Conservation (phyloP, 2,329 filamentous ascomycete species). For the Botrytis fabae region DNA sequence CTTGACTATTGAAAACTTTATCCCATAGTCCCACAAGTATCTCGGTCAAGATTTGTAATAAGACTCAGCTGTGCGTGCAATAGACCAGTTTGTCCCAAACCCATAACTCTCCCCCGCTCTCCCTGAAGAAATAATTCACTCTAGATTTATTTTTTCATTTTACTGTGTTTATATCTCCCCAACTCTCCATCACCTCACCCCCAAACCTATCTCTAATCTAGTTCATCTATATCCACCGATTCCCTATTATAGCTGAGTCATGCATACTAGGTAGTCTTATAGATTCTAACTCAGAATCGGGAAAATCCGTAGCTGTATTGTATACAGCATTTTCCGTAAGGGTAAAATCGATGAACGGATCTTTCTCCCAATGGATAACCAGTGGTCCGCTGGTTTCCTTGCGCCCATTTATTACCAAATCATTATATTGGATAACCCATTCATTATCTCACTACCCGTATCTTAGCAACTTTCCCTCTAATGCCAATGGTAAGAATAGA, state of each 20-base stretch:
- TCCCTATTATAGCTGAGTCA: background rate
- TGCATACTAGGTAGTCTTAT: background rate
- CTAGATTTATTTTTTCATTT: too few species aligned
- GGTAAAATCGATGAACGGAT: background rate
- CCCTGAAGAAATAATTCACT: background rate
- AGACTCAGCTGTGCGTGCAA: too few species aligned
- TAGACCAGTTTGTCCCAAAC: background rate
- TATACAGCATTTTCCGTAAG: background rate
- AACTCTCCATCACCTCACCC: background rate
- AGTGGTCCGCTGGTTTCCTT: background rate
- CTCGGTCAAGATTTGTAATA: background rate
- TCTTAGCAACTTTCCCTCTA: background rate
- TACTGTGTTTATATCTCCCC: background rate
- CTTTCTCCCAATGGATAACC: background rate
- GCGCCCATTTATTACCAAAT: background rate
- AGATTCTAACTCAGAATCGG: background rate
- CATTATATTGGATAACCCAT: background rate
- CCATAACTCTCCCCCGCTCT: too few species aligned
- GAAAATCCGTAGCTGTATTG: background rate
- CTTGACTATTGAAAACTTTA: background rate
- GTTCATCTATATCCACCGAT: background rate
- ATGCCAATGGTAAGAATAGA: background rate
- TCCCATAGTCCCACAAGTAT: background rate
- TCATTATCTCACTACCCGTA: background rate
- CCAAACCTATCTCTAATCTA: background rate